Conservation (phyloP, 2,329 filamentous ascomycete species). For the Trichoderma semiorbis region DNA sequence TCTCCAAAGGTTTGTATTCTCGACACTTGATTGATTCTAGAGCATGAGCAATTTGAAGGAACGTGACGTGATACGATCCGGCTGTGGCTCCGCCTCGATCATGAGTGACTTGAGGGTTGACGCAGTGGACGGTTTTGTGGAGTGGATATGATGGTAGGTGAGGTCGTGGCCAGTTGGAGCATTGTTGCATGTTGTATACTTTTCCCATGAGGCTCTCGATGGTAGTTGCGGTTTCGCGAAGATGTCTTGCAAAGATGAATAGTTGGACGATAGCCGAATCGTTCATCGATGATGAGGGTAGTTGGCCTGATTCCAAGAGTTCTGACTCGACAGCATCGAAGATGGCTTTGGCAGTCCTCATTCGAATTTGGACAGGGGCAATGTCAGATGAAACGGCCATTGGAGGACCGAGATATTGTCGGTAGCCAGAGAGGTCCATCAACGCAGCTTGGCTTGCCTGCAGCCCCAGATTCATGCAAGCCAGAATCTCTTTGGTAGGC, state of each 20-base stretch:
- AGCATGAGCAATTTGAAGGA: constrained; percentile 42
- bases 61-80: constrained; percentile 46
- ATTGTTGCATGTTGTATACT: constrained; percentile 46
- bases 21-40: constrained; percentile 41
- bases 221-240: constrained; percentile 49
- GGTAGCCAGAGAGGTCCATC: constrained; percentile 52
- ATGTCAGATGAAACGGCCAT: constrained; percentile 42
- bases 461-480: constrained; percentile 44
- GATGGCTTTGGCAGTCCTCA: constrained; percentile 41
- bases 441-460: constrained; percentile 49
- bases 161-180: constrained; percentile 38
- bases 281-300: constrained; percentile 45
- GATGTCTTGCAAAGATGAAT: constrained; percentile 53
- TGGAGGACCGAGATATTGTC: constrained; percentile 45
- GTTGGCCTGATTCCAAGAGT: constrained; percentile 43
- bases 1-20: constrained; percentile 34
- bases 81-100: constrained; percentile 57
- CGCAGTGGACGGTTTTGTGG: constrained; percentile 50
- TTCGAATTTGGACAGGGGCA: constrained; percentile 35
- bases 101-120: constrained; percentile 56
- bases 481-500: constrained; percentile 46
- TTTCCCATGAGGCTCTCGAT: constrained; percentile 46
- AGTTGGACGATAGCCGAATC: constrained; percentile 50
- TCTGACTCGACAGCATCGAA: constrained; percentile 48
- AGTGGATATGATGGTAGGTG: constrained; percentile 53